These are phyloP conservation scores for Macroventuria anomochaeta DNA, from an alignment of 2,329 filamentous ascomycete species.

Conservation along the genomic window DNA sequence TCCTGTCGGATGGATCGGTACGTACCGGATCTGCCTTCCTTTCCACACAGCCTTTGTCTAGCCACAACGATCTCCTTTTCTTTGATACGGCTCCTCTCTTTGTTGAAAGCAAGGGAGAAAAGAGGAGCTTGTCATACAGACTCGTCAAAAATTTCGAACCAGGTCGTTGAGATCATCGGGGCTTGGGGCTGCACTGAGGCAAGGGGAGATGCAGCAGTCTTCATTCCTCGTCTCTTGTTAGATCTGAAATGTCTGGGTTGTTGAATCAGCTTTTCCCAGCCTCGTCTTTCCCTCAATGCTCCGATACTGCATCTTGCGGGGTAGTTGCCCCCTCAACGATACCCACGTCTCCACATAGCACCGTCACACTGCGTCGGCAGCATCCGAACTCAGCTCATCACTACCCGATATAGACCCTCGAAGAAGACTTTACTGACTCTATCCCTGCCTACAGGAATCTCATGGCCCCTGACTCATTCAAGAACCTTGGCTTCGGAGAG, in stretches of 20 bases:
- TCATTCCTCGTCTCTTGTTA: slow-evolving; percentile 34
- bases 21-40: slow-evolving; percentile 46
- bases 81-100: slow-evolving; percentile 13
- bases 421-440: slow-evolving; percentile 28
- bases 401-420: slow-evolving; percentile 16
- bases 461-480: slow-evolving; percentile 95
- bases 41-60: slow-evolving; percentile 18
- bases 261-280: slow-evolving; percentile 30
- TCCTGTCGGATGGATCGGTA: slow-evolving; percentile 94
- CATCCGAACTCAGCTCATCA: slow-evolving; percentile 28
- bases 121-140: slow-evolving; percentile 37
- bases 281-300: slow-evolving; percentile 22
- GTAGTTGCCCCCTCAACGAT: slow-evolving; percentile 22
- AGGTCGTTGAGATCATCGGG: slow-evolving; percentile 32
- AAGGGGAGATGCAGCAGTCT: slow-evolving; percentile 32
- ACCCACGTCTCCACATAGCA: slow-evolving; percentile 26
- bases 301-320: slow-evolving; percentile 19
- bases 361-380: slow-evolving; percentile 33
- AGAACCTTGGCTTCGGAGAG: slow-evolving; percentile 82
- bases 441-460: slow-evolving; percentile 66
- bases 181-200: slow-evolving; percentile 19
- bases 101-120: slow-evolving; percentile 28
- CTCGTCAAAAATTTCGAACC: slow-evolving; percentile 42
- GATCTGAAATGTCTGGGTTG: slow-evolving; percentile 37
- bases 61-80: slow-evolving; percentile 5